Evolutionary conservation across 306 rosid genomes (phyloP), one percentile per base, ranked within the genome.

Genomic region (Rubus parviflorus): DNA sequence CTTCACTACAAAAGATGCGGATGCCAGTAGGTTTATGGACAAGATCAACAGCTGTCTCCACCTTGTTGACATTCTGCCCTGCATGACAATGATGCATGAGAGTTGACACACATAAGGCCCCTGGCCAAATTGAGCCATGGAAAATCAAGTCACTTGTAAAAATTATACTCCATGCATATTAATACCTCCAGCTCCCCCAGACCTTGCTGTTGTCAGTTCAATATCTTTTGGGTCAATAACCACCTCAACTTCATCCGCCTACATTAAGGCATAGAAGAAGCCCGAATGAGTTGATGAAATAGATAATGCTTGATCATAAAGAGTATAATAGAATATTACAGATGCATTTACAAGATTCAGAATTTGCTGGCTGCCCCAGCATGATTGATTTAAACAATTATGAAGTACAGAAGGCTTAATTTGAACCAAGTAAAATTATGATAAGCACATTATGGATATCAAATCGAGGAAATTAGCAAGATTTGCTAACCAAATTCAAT

Each of bases 151-250:
- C 75, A 70, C 62, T 70, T 47, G 69, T 78, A 37, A 72, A 70
- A 38, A 64, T 66, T 9, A 68, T 57, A 73, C 61, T 75, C 23
- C 38, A 61, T 72, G 73, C 72, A 79, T 69, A 74, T 75, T 35
- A 47, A 80, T 95, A 95, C 99, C 99, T 89, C 99, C 99, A 63
- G 99, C 99, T 71, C 99, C 99, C 76, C 99, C 97, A 45, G 99
- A 90, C 83, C 99, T 96, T 63, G 99, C 91, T 5, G 97, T 90
- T 61, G 96, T 87, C 72, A 95, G 89, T 81, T 95, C 99, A 83
- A 95, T 84, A 84, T 95, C 99, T 86, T 92, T 95, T 49, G 99
- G 97, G 83, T 95, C 97, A 57, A 95, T 90, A 76, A 76, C 90
- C 22, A 95, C 87, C 81, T 95, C 99, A 82, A 95, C 97, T 89